Percentiles rank a stretch among this genome's conserved stretches.
Evolutionary conservation across 495 filamentous ascomycete genomes (phyloP).

Genomic region (Penicillium tannophilum): DNA sequence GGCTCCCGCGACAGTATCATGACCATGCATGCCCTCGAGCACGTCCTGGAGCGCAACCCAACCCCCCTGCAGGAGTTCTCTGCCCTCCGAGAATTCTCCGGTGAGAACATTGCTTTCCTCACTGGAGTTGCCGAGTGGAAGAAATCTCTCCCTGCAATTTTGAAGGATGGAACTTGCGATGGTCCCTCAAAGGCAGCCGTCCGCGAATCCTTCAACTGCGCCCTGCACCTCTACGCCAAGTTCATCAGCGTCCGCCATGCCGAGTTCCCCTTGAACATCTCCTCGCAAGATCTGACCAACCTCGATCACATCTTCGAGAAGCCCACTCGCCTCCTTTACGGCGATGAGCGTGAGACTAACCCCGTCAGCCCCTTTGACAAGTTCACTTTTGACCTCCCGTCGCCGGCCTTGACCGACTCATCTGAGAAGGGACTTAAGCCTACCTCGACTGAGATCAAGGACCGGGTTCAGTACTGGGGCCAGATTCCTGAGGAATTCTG

Average conservation of each 20-base stretch:
- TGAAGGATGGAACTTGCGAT: not conserved
- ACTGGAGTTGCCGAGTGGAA: slow-evolving; percentile 60
- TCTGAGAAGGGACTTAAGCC: slow-evolving; percentile 22
- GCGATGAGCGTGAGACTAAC: slow-evolving; percentile 30
- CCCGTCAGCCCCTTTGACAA: slow-evolving; percentile 36
- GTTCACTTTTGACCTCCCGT: slow-evolving; percentile 1
- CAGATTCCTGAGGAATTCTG: slow-evolving; percentile 54
- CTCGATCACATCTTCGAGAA: slow-evolving; percentile 55
- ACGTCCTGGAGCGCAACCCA: slow-evolving; percentile 56
- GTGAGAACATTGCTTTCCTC: slow-evolving; percentile 69
- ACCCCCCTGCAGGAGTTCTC: slow-evolving; percentile 60
- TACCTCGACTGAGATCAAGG: slow-evolving; percentile 22
- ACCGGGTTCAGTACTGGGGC: slow-evolving; percentile 36
- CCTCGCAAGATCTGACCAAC: slow-evolving; percentile 42
- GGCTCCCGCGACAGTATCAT: slow-evolving; percentile 45
- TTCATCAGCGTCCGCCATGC: slow-evolving; percentile 57
- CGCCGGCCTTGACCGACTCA: not conserved
- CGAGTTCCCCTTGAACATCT: slow-evolving; percentile 67
- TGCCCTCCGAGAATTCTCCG: slow-evolving; percentile 65
- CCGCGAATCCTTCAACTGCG: slow-evolving; percentile 50
- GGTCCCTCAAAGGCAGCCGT: slow-evolving; percentile 24
- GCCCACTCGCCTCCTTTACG: slow-evolving; percentile 37
- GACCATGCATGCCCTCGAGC: slow-evolving; percentile 62
- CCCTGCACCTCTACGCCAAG: slow-evolving; percentile 59
- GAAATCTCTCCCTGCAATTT: slow-evolving; percentile 20